These are phyloP conservation scores for Barnettozyma pratensis DNA, from an alignment of 805 yeast species.

Conservation along the genomic window DNA sequence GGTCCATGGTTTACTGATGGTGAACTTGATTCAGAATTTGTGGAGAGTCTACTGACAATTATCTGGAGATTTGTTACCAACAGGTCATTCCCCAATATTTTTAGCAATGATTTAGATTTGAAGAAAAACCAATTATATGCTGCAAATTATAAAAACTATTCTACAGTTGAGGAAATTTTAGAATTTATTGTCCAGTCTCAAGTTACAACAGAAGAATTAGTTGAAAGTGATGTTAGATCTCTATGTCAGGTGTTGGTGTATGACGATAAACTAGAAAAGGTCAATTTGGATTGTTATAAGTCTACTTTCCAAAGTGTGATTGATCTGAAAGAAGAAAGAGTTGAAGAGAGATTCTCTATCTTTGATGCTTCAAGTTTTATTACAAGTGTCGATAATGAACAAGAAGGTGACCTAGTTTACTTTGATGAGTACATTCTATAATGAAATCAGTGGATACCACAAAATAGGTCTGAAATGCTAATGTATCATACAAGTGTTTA, in stretches of 20 bases:
- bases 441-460: neutral
- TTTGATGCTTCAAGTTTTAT: slow-evolving; percentile 39
- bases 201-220: slow-evolving; percentile 78
- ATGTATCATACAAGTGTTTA: too few relatives aligned
- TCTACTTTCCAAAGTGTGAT: slow-evolving; percentile 82
- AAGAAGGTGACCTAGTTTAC: slow-evolving; percentile 34
- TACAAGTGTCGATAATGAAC: slow-evolving; percentile 31
- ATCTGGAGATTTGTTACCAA: slow-evolving; percentile 84
- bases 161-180: slow-evolving; percentile 68
- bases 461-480: too few relatives aligned
- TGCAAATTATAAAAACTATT: slow-evolving; percentile 56
- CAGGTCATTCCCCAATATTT: slow-evolving; percentile 70
- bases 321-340: slow-evolving; percentile 44
- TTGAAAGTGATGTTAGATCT: slow-evolving; percentile 66
- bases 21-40: slow-evolving; percentile 90
- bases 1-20: slow-evolving; percentile 99
- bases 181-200: slow-evolving; percentile 67
- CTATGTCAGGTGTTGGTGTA: slow-evolving; percentile 82
- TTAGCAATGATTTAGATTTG: slow-evolving; percentile 30
- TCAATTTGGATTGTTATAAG: slow-evolving; percentile 57
- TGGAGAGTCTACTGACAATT: slow-evolving; percentile 74
- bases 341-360: slow-evolving; percentile 31
- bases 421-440: slow-evolving; percentile 44
- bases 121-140: slow-evolving; percentile 39
- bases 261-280: slow-evolving; percentile 78